Conservation (phyloP, 2,329 filamentous ascomycete species). For the Stemphylium lycopersici region DNA sequence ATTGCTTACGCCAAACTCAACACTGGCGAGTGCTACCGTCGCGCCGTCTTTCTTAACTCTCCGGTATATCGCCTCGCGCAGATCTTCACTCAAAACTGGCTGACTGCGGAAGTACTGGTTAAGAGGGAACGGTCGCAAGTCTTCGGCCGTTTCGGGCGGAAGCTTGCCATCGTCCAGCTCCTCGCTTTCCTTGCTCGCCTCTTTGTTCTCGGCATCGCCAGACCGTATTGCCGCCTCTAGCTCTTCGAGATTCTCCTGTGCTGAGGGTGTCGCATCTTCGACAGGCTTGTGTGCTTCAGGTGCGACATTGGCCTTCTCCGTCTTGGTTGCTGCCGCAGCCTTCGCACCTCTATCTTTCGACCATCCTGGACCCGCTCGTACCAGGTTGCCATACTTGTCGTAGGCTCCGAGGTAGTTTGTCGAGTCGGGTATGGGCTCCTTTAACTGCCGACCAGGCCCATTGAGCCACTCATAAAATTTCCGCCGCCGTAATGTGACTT, state of each 20-base stretch:
- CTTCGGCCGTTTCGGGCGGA: conserved; percentile 41
- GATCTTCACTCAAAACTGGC: conserved; percentile 73
- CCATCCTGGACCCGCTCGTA: conserved; percentile 45
- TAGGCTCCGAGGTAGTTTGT: conserved; percentile 64
- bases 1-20: conserved; percentile 78
- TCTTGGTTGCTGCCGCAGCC: conserved; percentile 16
- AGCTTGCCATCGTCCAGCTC: conserved; percentile 30
- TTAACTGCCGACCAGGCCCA: conserved; percentile 58
- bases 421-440: conserved; percentile 55
- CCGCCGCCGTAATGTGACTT: conserved; percentile 58
- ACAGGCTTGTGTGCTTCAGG: conserved; percentile 21
- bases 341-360: conserved; percentile 24
- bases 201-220: conserved; percentile 27
- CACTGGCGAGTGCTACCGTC: conserved; percentile 77
- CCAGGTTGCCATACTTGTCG: conserved; percentile 56
- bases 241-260: conserved; percentile 39
- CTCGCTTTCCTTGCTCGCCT: conserved; percentile 13
- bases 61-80: conserved; percentile 75
- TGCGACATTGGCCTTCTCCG: conserved; percentile 9
- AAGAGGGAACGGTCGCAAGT: conserved; percentile 69
- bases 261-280: conserved; percentile 34
- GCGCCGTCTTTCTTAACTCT: conserved; percentile 67
- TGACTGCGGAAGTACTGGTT: conserved; percentile 75
- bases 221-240: conserved; percentile 33
- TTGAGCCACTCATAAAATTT: conserved; percentile 66